Base-by-base conservation (phyloP, 2,329 filamentous ascomycete genomes). In the Harringtonia aguacate region DNA sequence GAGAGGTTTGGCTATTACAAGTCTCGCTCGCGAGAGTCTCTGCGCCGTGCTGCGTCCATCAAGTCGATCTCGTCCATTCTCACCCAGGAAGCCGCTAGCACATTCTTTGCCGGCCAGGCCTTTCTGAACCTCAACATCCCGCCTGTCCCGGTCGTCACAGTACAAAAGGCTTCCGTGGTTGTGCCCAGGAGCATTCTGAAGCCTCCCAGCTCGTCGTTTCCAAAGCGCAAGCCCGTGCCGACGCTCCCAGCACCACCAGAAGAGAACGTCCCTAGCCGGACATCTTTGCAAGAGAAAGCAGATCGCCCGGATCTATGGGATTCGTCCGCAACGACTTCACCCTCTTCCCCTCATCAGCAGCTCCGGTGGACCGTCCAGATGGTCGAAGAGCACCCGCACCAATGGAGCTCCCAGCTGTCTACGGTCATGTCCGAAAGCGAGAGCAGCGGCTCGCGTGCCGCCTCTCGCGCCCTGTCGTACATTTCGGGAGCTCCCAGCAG, bases 371-470 rank as follows among this genome's bases (percentile, higher is more conserved):
- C 55, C 45, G 55, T 57, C 53, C 61, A 58, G 52, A 74, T 75
- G 67, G 58, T 70, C 61, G 63, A 70, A 50, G 56, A 67, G 38
- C 59, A 67, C 46, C 66, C 69, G 44, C 75, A 78, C 54, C 73
- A 74, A 68, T 80, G 76, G 75, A 79, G 75, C 59, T 73, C 73
- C 36, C 75, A 79, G 58, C 65, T 81, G 35, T 81, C 78, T 33
- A 79, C 77, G 36, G 77, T 81, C 48, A 64, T 72, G 58, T 81
- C 77, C 29, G 77, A 79, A 56, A 75, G 73, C 55, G 77, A 81
- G 49, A 66, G 60, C 36, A 66, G 61, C 30, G 34, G 28, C 22
- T 40, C 69, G 28, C 64, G 65, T 33, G 65, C 61, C 31, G 63
- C 58, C 15, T 75, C 73, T 20, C 67, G 68, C 13, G 65, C 70